A percentile compares a stretch with the other conserved stretches of the same genome.
Evolutionary conservation across 2,329 filamentous ascomycete genomes (phyloP).

Genomic region (Monosporascus sp.): DNA sequence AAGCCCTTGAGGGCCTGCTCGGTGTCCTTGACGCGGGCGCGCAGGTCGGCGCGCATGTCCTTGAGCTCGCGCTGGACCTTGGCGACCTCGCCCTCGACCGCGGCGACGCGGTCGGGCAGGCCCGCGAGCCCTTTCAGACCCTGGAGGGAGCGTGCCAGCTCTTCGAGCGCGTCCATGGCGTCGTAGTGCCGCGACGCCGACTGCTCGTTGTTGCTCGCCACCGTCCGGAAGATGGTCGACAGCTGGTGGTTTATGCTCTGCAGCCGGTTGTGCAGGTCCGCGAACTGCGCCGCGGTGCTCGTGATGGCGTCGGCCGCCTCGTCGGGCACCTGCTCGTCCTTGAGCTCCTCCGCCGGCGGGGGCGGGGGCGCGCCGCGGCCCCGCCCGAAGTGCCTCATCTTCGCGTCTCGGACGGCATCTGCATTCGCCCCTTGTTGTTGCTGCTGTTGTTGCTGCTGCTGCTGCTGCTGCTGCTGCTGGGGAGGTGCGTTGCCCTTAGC

Average conservation of each 20-base stretch:
- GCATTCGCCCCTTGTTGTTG: constrained; percentile 24
- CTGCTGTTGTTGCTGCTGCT: constrained; percentile 26
- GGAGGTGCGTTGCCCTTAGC: constrained; percentile 26
- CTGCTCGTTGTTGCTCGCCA: constrained; percentile 44
- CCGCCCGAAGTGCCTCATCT: constrained; percentile 5
- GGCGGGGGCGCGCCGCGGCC: background rate
- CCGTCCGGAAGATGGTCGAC: constrained; percentile 52
- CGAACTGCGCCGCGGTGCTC: constrained; percentile 60
- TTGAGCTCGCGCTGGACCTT: constrained; percentile 55
- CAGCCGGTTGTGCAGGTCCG: constrained; percentile 78
- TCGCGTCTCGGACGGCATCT: background rate
- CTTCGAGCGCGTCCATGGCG: constrained; percentile 40
- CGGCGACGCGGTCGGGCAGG: constrained; percentile 39
- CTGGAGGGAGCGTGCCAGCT: constrained; percentile 30
- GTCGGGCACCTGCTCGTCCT: constrained; percentile 40
- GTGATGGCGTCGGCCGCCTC: constrained; percentile 40
- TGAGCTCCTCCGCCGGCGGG: background rate
- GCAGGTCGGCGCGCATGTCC: constrained; percentile 50
- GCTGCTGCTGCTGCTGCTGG: constrained; percentile 26
- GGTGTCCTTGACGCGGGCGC: constrained; percentile 42
- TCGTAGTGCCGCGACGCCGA: constrained; percentile 54
- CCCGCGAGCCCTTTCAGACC: constrained; percentile 37
- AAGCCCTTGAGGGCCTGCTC: constrained; percentile 49
- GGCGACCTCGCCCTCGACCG: constrained; percentile 40
- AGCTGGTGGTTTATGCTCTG: constrained; percentile 68